Conservation (phyloP, 2,329 filamentous ascomycete species). For the Amphichorda felina region DNA sequence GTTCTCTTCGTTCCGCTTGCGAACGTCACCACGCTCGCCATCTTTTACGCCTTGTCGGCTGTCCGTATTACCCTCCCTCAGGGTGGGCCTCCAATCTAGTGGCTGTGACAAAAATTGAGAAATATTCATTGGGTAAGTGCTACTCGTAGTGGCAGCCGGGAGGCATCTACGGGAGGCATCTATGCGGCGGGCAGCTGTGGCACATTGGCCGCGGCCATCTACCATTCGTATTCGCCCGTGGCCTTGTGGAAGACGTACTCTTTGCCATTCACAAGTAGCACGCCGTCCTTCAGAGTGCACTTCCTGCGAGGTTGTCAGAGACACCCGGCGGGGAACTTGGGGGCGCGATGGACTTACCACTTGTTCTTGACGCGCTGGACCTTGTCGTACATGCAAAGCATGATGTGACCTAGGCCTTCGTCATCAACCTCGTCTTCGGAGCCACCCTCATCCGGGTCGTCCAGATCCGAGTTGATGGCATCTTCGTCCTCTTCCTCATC, state of each 20-base stretch:
- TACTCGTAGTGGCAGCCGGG: no score
- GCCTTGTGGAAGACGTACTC: constrained; percentile 99
- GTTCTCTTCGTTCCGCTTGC: no score
- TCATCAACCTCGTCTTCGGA: constrained; percentile 82
- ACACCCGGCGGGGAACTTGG: not conserved
- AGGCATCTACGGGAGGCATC: no score
- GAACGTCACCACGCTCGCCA: no score
- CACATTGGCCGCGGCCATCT: constrained; percentile 17
- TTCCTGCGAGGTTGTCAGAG: constrained; percentile 48
- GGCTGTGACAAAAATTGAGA: no score
- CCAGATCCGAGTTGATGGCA: constrained; percentile 95
- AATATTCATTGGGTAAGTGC: no score
- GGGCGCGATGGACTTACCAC: no score
- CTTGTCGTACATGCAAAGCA: constrained; percentile 99
- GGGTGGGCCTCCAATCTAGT: not conserved
- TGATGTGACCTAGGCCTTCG: constrained; percentile 74
- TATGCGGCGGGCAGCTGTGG: no score
- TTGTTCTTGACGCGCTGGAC: constrained; percentile 99
- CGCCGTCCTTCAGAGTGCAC: constrained; percentile 94
- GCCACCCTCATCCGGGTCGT: constrained; percentile 80
- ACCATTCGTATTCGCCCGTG: constrained; percentile 97
- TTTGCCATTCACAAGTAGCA: constrained; percentile 84
- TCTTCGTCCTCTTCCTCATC: constrained; percentile 71
- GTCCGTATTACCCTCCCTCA: not conserved
- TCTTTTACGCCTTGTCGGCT: no score